Conservation (phyloP, 2,329 filamentous ascomycete genomes). For the Nemania diffusa region DNA sequence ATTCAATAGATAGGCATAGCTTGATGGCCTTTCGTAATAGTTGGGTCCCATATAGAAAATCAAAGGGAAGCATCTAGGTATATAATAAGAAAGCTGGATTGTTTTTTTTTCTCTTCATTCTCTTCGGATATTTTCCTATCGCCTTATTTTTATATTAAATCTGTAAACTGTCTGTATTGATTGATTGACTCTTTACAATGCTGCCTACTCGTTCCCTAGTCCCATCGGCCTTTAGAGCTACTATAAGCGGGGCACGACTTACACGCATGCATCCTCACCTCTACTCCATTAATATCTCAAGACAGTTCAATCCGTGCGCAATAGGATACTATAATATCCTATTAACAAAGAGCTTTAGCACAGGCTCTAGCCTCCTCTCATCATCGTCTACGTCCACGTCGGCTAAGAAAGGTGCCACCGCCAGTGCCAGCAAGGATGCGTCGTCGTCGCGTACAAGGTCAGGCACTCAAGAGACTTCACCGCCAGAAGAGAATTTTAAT, state of each 20-base stretch:
- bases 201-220: not conserved
- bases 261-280: not conserved
- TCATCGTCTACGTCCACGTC: not conserved
- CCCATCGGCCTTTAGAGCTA: not conserved
- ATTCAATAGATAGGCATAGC: no score
- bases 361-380: constrained; percentile 4
- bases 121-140: not conserved
- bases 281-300: not conserved
- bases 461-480: not conserved
- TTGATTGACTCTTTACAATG: no score
- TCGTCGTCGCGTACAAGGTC: not conserved
- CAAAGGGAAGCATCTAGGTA: not conserved
- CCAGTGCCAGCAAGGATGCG: constrained; percentile 5
- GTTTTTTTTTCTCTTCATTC: not conserved
- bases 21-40: not conserved
- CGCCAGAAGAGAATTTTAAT: constrained; percentile 23
- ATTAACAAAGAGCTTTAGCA: not conserved
- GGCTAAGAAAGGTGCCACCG: constrained; percentile 2
- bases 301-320: not conserved
- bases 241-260: constrained; percentile 15
- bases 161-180: no score
- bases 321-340: not conserved
- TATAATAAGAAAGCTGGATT: not conserved
- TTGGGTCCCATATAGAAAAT: not conserved
- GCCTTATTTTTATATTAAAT: not conserved